Evolutionary conservation across 1,284 basidiomycete species (phyloP).

Genomic region (Porodaedalea pini): DNA sequence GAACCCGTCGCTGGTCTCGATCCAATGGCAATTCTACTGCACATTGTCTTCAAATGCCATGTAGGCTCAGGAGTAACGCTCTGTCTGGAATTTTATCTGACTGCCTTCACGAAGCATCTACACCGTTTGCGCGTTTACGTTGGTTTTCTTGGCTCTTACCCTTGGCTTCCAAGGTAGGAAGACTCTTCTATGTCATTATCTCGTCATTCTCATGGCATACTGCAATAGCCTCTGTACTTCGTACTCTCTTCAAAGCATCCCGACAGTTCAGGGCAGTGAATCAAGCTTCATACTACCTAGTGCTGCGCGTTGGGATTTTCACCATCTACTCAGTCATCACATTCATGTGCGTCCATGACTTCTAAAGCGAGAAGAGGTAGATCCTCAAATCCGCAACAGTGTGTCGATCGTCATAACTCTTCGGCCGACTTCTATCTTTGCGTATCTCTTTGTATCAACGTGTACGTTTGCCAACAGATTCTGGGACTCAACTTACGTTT

Average conservation of each 20-base stretch:
- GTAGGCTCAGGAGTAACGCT: slow-evolving; percentile 4
- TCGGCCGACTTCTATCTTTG: slow-evolving; percentile 4
- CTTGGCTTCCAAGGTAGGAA: slow-evolving; percentile 14
- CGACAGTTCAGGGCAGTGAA: slow-evolving; percentile 7
- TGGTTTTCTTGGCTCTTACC: slow-evolving; percentile 6
- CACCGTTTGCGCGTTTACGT: slow-evolving; percentile 12
- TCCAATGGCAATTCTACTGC: slow-evolving; percentile 19
- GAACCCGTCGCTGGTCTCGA: slow-evolving; percentile 14
- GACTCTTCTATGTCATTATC: background rate
- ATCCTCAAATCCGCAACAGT: background rate
- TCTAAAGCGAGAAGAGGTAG: background rate
- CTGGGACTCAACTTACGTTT: background rate
- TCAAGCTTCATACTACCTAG: slow-evolving; percentile 9
- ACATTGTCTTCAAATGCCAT: slow-evolving; percentile 14
- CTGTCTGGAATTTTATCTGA: background rate
- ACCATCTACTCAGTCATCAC: slow-evolving; percentile 11
- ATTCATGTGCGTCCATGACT: slow-evolving; percentile 13
- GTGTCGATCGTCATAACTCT: slow-evolving; percentile 11
- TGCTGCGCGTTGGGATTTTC: slow-evolving; percentile 11
- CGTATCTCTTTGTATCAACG: slow-evolving; percentile 17
- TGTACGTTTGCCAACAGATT: slow-evolving; percentile 4
- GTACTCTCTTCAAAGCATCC: slow-evolving; percentile 7
- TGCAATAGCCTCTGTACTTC: slow-evolving; percentile 3
- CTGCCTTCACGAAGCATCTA: slow-evolving; percentile 2
- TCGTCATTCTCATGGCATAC: background rate